Percentiles rank a stretch among this genome's conserved stretches.
These are phyloP conservation scores for Lenzites betulinus DNA, from an alignment of 768 basidiomycete species.

Conservation along the genomic window DNA sequence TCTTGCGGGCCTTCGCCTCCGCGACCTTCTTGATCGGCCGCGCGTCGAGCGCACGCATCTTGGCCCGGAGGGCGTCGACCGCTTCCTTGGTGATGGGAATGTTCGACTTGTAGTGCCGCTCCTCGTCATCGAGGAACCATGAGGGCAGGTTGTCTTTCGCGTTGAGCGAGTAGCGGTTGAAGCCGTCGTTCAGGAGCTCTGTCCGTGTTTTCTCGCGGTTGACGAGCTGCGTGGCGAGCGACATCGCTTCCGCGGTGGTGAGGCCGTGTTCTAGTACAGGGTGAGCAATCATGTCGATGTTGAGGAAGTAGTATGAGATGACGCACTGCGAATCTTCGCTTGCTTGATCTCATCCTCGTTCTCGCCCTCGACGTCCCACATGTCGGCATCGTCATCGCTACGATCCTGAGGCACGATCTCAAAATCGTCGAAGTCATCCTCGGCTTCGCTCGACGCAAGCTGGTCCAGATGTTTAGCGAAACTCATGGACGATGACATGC, in stretches of 20 bases:
- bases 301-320: background rate
- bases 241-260: conserved; percentile 85
- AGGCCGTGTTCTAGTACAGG: conserved; percentile 68
- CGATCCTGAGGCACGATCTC: conserved; percentile 70
- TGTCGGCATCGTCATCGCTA: conserved; percentile 57
- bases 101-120: conserved; percentile 90
- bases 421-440: conserved; percentile 59
- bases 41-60: conserved; percentile 92
- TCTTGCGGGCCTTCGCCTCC: conserved; percentile 97
- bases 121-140: conserved; percentile 98
- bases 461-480: background rate
- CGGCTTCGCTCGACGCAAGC: conserved; percentile 35
- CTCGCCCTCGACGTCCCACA: conserved; percentile 84
- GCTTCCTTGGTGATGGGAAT: conserved; percentile 98
- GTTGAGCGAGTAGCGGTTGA: conserved; percentile 90
- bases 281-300: background rate
- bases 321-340: conserved; percentile 67
- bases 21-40: conserved; percentile 99
- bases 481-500: background rate
- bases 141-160: conserved; percentile 89
- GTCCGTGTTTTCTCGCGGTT: conserved; percentile 90
- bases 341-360: conserved; percentile 70
- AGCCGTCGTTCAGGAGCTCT: conserved; percentile 90
- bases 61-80: conserved; percentile 77
- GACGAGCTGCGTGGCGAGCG: conserved; percentile 87